A percentile compares a stretch with the other conserved stretches of the same genome.
These are phyloP conservation scores for Carallia brachiata DNA, from an alignment of 345 rosid genomes.

Conservation along the genomic window DNA sequence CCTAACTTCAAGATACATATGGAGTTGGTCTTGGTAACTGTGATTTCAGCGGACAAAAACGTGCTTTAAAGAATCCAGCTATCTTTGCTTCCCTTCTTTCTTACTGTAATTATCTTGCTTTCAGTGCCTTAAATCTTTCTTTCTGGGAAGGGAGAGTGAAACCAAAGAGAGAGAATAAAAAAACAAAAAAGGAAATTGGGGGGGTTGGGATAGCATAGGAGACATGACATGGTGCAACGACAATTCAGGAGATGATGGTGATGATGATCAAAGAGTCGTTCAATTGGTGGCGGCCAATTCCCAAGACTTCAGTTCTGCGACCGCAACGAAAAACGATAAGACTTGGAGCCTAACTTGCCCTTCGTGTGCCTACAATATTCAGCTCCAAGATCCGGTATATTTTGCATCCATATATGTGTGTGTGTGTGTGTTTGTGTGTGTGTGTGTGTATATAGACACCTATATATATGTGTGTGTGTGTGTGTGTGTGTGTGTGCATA, in stretches of 20 bases:
- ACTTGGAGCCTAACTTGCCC: constrained; percentile 44
- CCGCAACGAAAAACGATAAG: constrained; percentile 10
- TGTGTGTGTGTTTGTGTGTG: too few relatives aligned
- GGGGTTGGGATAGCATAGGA: constrained; percentile 24
- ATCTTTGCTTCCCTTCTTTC: not conserved
- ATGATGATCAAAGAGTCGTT: constrained; percentile 13
- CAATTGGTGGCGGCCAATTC: constrained; percentile 22
- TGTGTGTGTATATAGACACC: too few relatives aligned
- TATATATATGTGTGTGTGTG: too few relatives aligned
- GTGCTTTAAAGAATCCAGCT: constrained; percentile 19
- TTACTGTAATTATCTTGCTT: not conserved
- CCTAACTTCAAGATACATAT: constrained; percentile 14
- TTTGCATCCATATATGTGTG: too few relatives aligned
- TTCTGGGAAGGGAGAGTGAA: constrained; percentile 10
- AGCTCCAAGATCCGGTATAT: constrained; percentile 60
- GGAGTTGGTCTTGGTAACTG: constrained; percentile 15
- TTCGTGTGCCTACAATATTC: constrained; percentile 69
- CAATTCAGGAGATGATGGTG: constrained; percentile 37
- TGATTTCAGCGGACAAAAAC: constrained; percentile 16
- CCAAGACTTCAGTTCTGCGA: not conserved
- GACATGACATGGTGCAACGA: constrained; percentile 68
- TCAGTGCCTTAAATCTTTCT: not conserved
- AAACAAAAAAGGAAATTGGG: constrained; percentile 7
- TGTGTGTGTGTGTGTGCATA: not conserved
- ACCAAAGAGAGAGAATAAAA: not conserved